phyloP scores from a whole-genome alignment of 192 early-diverging fungal genomes.

The Cladochytrium replicatum region DNA sequence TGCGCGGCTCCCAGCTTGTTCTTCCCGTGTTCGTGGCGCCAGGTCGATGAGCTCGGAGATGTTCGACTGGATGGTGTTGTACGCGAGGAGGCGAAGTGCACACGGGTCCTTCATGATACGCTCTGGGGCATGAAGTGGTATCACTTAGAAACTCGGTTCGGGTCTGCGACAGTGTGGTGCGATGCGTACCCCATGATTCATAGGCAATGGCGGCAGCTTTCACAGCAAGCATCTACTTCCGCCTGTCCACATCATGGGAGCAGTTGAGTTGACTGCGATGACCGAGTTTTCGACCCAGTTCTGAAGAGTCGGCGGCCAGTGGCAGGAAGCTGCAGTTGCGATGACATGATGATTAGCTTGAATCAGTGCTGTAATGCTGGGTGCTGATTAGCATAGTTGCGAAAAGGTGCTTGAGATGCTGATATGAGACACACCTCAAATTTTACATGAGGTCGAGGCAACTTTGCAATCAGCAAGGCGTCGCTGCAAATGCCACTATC shows the following conservation, averaged over 20 bases:
- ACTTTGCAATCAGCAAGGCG: too few species aligned
- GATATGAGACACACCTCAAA: too few species aligned
- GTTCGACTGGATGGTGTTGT: conserved; percentile 43
- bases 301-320: too few species aligned
- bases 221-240: conserved; percentile 56
- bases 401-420: too few species aligned
- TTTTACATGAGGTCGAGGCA: too few species aligned
- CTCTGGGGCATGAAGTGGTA: background rate
- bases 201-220: conserved; percentile 31
- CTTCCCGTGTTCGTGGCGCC: conserved; percentile 73
- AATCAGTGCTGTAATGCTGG: too few species aligned
- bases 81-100: conserved; percentile 47
- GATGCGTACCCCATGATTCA: conserved; percentile 15
- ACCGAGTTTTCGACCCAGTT: conserved; percentile 1
- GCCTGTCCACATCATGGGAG: conserved; percentile 24
- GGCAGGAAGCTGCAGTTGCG: too few species aligned
- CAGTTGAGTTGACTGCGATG: background rate
- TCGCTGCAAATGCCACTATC: too few species aligned
- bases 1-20: conserved; percentile 58
- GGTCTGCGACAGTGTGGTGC: background rate
- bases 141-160: background rate
- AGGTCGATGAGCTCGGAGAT: conserved; percentile 58
- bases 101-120: conserved; percentile 64
- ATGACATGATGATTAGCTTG: too few species aligned
- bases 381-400: too few species aligned